Evolutionary conservation across 2,329 filamentous ascomycete species (phyloP).

Genomic region (Aspergillus persii): DNA sequence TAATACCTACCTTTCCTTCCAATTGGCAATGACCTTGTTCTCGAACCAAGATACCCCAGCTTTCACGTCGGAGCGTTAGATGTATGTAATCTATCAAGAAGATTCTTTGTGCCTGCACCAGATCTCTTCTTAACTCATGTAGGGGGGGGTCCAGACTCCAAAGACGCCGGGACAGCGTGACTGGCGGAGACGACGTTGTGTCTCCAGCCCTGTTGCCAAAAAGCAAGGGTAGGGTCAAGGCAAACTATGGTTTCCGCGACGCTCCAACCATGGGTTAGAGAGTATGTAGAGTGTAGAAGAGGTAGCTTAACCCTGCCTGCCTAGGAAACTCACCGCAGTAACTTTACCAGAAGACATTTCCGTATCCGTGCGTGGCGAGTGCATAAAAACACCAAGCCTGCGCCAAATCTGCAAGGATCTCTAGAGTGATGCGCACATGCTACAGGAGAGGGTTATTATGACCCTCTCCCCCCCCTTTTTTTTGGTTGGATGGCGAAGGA

Average conservation of each 20-base stretch:
- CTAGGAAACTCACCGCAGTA: no score
- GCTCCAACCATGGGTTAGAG: background rate
- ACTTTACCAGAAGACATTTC: no score
- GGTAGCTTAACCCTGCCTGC: no score
- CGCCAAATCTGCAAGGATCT: no score
- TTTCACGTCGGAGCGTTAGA: background rate
- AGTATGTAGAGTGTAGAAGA: no score
- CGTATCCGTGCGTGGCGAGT: background rate
- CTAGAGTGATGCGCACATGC: conserved; percentile 17
- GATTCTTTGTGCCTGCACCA: background rate
- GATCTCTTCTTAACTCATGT: background rate
- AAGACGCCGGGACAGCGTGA: background rate
- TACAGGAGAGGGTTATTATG: background rate
- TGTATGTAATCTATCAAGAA: no score
- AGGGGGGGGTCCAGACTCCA: background rate
- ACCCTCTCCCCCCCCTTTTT: no score
- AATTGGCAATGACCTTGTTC: no score
- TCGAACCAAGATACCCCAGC: background rate
- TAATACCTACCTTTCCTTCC: background rate
- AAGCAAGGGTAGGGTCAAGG: background rate
- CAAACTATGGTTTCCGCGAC: background rate
- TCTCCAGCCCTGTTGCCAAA: background rate
- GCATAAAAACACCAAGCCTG: background rate
- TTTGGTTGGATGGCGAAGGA: no score
- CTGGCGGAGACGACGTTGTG: background rate